Evolutionary conservation across 1,139 yeast species (phyloP).

Genomic region (Candida labiduridarum): DNA sequence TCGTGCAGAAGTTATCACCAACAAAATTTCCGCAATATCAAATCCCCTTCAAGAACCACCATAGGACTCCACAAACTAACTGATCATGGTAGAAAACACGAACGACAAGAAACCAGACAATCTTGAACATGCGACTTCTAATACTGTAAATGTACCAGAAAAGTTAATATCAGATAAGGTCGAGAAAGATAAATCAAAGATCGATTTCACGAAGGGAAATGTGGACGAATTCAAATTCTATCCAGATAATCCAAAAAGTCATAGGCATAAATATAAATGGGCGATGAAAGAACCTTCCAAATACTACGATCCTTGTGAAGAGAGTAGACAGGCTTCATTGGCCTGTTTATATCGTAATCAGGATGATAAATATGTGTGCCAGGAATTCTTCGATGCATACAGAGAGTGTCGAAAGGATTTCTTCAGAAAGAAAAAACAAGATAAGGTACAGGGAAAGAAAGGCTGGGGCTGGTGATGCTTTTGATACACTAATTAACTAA

Average conservation of each 20-base stretch:
- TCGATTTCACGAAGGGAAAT: constrained; percentile 60
- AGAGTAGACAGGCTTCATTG: constrained; percentile 83
- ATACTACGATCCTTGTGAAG: constrained; percentile 91
- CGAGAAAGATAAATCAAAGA: constrained; percentile 45
- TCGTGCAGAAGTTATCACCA: constrained; percentile 2
- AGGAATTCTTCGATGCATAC: constrained; percentile 88
- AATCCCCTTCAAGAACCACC: neutral
- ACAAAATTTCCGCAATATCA: neutral
- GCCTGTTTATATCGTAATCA: constrained; percentile 77
- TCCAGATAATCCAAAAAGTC: constrained; percentile 78
- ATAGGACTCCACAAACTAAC: neutral
- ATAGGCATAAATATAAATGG: constrained; percentile 62
- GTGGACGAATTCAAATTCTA: constrained; percentile 66
- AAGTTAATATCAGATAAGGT: constrained; percentile 28
- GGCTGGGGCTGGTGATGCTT: constrained; percentile 45
- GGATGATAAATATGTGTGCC: constrained; percentile 73
- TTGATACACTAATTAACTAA: no score
- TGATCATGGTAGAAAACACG: neutral
- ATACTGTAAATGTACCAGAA: neutral
- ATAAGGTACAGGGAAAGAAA: constrained; percentile 40
- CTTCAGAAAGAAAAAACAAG: constrained; percentile 46
- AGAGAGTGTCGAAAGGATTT: constrained; percentile 90
- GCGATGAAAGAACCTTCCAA: constrained; percentile 74
- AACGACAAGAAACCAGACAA: neutral
- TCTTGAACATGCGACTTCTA: neutral